Percentiles rank a stretch among this genome's conserved stretches.
These are phyloP conservation scores for Candida namnaoensis DNA, from an alignment of 805 yeast genomes.

Conservation along the genomic window DNA sequence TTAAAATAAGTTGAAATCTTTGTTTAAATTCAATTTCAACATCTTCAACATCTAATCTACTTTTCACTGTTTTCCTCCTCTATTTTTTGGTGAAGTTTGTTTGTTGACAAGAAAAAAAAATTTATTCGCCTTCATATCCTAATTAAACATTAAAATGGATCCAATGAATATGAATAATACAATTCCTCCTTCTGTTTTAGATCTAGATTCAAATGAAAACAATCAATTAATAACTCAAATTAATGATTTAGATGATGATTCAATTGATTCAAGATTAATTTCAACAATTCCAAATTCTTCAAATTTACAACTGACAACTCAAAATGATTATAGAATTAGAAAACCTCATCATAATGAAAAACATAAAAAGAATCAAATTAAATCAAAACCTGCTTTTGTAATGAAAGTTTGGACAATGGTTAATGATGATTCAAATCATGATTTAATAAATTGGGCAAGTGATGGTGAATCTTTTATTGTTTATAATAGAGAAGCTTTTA, in stretches of 20 bases:
- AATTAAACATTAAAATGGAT: too few relatives aligned
- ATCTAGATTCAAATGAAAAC: not conserved
- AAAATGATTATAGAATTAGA: too few relatives aligned
- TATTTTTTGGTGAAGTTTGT: too few relatives aligned
- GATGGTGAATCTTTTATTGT: slow-evolving; percentile 87
- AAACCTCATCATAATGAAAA: not conserved
- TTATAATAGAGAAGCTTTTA: slow-evolving; percentile 71
- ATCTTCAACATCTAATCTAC: too few relatives aligned
- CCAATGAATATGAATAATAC: not conserved
- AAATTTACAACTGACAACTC: not conserved
- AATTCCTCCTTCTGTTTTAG: not conserved
- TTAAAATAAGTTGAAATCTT: too few relatives aligned
- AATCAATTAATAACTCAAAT: not conserved
- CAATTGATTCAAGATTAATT: too few relatives aligned
- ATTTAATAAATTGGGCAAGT: slow-evolving; percentile 74
- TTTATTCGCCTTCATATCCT: too few relatives aligned
- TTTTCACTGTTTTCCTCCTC: too few relatives aligned
- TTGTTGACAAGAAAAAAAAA: too few relatives aligned
- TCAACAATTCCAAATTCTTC: not conserved
- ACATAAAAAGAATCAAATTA: slow-evolving; percentile 13
- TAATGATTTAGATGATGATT: too few relatives aligned
- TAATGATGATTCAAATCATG: slow-evolving; percentile 62
- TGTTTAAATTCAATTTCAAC: too few relatives aligned
- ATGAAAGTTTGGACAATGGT: slow-evolving; percentile 95
- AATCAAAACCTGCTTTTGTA: slow-evolving; percentile 81